Evolutionary conservation across 2,329 filamentous ascomycete genomes (phyloP), one percentile per base, ranked within the genome.

Genomic region (Penicillium sp.): DNA sequence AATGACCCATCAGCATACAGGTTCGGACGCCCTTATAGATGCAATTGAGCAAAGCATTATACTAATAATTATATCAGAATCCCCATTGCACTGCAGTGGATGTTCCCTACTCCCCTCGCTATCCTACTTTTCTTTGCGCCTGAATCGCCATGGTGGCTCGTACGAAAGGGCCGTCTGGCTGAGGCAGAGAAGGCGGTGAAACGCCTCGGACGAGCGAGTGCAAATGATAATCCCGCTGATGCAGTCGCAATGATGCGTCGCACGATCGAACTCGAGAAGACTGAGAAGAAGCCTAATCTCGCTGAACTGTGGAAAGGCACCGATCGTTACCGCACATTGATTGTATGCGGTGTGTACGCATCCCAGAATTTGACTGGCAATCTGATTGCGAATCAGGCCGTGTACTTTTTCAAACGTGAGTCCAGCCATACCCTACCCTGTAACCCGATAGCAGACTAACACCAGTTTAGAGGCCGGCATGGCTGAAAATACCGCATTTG

Each of bases 341-440:
- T 86, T 70, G 82, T 85, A 15, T 86, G 84, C 63, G 80, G 80
- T 78, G 82, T 87, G 22, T 88, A 86, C 72, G 81, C 83, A 2
- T 81, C 85, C 33, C 86, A 88, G 75, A 87, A 87, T 68, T 73
- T 88, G 33, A 84, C 85, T 37, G 86, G 86, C 63, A 88, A 87
- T 68, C 79, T 87, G 53, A 86, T 88, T 65, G 85, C 86, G 64
- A 87, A 87, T 69, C 86, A 88, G 70, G 85, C 86, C 38, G 81
- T 84, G 54, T 88, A 83, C 73, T 88, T 88, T 74, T 88, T 88
- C 73, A 70, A 78, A 68, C 66, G 70, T 77, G 63, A 75, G 70
- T 71, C 50, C 55, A 50, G 37, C 59, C 59, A 60, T 68, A 55
- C 55, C 60, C 56, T 68, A 55, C 55, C 60, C 56, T 62, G 56